Percentiles rank a stretch among this genome's conserved stretches.
These are phyloP conservation scores for Gynandropsis gynandra DNA, from an alignment of 345 rosid species.

Conservation along the genomic window DNA sequence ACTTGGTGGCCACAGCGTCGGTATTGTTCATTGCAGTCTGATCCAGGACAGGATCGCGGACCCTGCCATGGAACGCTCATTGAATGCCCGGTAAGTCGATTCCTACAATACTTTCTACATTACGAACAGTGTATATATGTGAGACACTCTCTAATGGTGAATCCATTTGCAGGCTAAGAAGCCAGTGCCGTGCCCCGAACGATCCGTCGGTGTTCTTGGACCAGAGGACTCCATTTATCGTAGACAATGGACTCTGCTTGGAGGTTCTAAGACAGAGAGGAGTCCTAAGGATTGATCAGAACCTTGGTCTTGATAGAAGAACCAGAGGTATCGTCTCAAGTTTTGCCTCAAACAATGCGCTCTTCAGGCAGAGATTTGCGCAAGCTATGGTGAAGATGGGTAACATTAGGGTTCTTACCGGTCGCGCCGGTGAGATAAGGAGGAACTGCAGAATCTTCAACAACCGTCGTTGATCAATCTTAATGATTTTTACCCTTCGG, in stretches of 20 bases:
- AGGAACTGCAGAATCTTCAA: conserved; percentile 52
- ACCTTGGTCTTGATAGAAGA: conserved; percentile 38
- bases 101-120: background rate
- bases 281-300: conserved; percentile 53
- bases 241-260: conserved; percentile 45
- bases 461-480: conserved; percentile 25
- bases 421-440: conserved; percentile 53
- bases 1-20: conserved; percentile 73
- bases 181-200: conserved; percentile 27
- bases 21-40: conserved; percentile 55
- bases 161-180: conserved; percentile 24
- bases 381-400: conserved; percentile 61
- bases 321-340: conserved; percentile 36
- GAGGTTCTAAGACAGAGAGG: conserved; percentile 43
- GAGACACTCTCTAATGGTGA: background rate
- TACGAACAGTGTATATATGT: background rate
- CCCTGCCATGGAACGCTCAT: conserved; percentile 43
- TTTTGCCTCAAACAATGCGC: conserved; percentile 28
- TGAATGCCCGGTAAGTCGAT: conserved; percentile 26
- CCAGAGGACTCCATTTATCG: conserved; percentile 38
- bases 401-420: conserved; percentile 40
- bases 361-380: conserved; percentile 39
- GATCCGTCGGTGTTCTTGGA: conserved; percentile 58
- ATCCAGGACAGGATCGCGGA: conserved; percentile 48
- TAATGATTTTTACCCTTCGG: too few relatives aligned